Evolutionary conservation across 2,329 filamentous ascomycete genomes (phyloP).

Genomic region (Fusarium sacchari): DNA sequence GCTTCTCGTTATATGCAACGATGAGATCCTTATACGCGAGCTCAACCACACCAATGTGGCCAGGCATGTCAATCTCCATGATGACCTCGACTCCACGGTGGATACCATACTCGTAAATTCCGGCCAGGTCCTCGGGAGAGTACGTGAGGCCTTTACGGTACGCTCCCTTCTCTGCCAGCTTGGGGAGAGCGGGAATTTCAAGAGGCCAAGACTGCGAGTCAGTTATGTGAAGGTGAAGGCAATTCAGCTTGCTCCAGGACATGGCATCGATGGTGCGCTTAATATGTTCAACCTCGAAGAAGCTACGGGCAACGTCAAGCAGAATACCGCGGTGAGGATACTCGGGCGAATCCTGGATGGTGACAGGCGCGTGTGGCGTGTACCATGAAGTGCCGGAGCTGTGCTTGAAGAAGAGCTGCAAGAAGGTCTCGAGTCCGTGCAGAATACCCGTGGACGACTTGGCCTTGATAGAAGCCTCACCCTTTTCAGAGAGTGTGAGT

Average conservation of each 20-base stretch:
- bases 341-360: conserved; percentile 76
- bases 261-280: conserved; percentile 80
- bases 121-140: conserved; percentile 69
- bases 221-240: conserved; percentile 82
- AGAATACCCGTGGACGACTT: conserved; percentile 75
- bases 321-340: conserved; percentile 83
- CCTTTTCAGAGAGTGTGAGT: conserved; percentile 67
- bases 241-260: conserved; percentile 84
- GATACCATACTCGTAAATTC: conserved; percentile 77
- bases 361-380: conserved; percentile 75
- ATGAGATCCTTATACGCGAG: conserved; percentile 63
- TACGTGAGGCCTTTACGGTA: conserved; percentile 76
- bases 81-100: conserved; percentile 67
- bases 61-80: conserved; percentile 71
- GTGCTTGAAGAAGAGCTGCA: conserved; percentile 82
- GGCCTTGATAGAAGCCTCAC: conserved; percentile 71
- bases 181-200: conserved; percentile 77
- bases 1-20: conserved; percentile 64
- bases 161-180: conserved; percentile 76
- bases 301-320: conserved; percentile 80
- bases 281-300: conserved; percentile 73
- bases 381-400: conserved; percentile 69
- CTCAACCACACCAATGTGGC: conserved; percentile 66
- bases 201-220: conserved; percentile 89
- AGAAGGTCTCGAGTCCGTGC: conserved; percentile 79